These are phyloP conservation scores for Mycena vitilis DNA, from an alignment of 768 basidiomycete genomes.

Conservation along the genomic window DNA sequence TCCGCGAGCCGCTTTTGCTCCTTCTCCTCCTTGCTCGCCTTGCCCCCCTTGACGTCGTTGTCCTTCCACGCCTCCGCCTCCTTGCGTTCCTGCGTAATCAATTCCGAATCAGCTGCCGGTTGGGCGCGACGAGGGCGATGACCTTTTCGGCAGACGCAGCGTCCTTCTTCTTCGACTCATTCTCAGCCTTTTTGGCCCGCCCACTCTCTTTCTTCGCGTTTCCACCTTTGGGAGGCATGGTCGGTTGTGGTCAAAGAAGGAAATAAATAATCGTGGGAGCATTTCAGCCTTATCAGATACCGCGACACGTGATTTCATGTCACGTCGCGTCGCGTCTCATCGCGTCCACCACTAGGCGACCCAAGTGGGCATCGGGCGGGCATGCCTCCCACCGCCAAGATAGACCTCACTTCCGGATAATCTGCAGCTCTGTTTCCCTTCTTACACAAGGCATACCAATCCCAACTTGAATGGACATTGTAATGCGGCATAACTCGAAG, in stretches of 20 bases:
- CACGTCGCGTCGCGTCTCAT: slow-evolving; percentile 13
- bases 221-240: slow-evolving; percentile 88
- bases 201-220: slow-evolving; percentile 95
- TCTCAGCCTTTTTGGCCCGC: slow-evolving; percentile 91
- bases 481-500: no score
- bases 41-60: slow-evolving; percentile 69
- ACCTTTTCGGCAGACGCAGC: slow-evolving; percentile 70
- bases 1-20: slow-evolving; percentile 87
- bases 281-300: not conserved
- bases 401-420: no score
- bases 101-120: slow-evolving; percentile 2
- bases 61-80: slow-evolving; percentile 78
- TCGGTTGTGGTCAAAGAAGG: slow-evolving; percentile 5
- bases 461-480: no score
- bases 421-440: no score
- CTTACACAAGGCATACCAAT: no score
- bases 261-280: not conserved
- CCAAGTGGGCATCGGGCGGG: no score
- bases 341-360: no score
- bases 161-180: slow-evolving; percentile 84
- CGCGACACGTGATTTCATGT: slow-evolving; percentile 1
- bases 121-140: not conserved
- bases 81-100: slow-evolving; percentile 68
- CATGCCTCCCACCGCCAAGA: no score
- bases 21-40: slow-evolving; percentile 73